Evolutionary conservation across 345 rosid species (phyloP).

Genomic region (Lenwebbia sp.): DNA sequence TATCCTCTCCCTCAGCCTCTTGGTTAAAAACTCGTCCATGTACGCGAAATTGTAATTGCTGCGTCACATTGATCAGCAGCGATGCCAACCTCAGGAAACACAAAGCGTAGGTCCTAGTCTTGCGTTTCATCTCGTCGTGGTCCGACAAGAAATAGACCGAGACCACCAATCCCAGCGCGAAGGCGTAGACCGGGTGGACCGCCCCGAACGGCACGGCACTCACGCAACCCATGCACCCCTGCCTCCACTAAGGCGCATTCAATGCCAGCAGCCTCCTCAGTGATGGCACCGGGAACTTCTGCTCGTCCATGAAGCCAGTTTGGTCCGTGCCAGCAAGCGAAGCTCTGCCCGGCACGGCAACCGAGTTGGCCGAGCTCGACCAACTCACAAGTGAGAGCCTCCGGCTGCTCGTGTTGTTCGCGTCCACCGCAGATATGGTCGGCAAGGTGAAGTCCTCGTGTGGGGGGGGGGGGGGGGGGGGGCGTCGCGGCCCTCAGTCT

Average conservation of each 20-base stretch:
- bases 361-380: slow-evolving; percentile 48
- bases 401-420: slow-evolving; percentile 24
- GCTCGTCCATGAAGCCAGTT: neutral
- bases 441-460: neutral
- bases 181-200: slow-evolving; percentile 30
- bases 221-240: slow-evolving; percentile 17
- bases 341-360: slow-evolving; percentile 1
- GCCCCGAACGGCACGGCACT: slow-evolving; percentile 32
- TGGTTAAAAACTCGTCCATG: slow-evolving; percentile 59
- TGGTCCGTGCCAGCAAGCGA: neutral
- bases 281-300: slow-evolving; percentile 26
- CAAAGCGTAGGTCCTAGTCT: slow-evolving; percentile 15
- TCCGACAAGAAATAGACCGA: slow-evolving; percentile 12
- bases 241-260: slow-evolving; percentile 65
- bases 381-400: slow-evolving; percentile 38
- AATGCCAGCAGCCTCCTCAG: slow-evolving; percentile 43
- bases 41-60: slow-evolving; percentile 61
- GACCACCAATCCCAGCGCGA: slow-evolving; percentile 16
- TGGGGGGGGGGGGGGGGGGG: neutral
- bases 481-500: slow-evolving; percentile 10
- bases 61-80: slow-evolving; percentile 29
- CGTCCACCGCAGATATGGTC: slow-evolving; percentile 20
- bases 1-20: slow-evolving; percentile 56
- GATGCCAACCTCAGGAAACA: slow-evolving; percentile 22
- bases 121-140: slow-evolving; percentile 18